Evolutionary conservation across 768 basidiomycete genomes (phyloP), one percentile per base, ranked within the genome.

Genomic region (Leccinum incarnatum): DNA sequence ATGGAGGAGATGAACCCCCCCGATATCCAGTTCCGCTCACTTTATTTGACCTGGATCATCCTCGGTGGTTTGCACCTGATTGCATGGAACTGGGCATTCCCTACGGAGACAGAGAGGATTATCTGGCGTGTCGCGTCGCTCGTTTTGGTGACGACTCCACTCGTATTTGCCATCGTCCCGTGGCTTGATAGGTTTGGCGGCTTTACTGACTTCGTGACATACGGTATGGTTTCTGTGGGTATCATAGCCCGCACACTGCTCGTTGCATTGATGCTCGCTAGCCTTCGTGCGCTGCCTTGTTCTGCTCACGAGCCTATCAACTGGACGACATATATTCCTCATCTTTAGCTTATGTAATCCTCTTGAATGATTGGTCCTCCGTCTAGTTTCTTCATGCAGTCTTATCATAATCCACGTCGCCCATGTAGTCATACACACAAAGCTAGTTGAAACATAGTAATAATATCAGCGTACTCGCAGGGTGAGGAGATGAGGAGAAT

Each of bases 311-410:
- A 14, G 21, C 34, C 19, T 9, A 10, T 59, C 7, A 5, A 49
- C 15, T 59, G 58, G 58, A 29, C 30, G 3, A 7, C 15, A 11
- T 51, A 46, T 29, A 29, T 59, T 11, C 58, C 58, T 27, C 58
- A 58, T 30, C 0, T 56, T 21, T 55, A 42, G 40, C 40, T 42
- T n/a, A 32, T 32, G 32, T 32, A n/a, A 42, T 42, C 40, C 40
- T 42, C 42, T 45, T 45, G 42, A 1, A 6, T 19, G 32, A 34
- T 37, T 37, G 7, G 36, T 15, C 7, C 37, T 37, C 37, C 37
- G 14, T 3, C 40, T 42, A 7, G 17, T 42, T 42, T n/a, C 40
- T 42, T 42, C 40, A 42, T 11, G 8, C 40, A 19, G n/a, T 40
- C 10, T 19, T 19, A 2, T 19, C n/a, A 19, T 19, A 9, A 40